These are phyloP conservation scores for Verticillium tricorpus DNA, from an alignment of 2,329 filamentous ascomycete species.

Conservation along the genomic window DNA sequence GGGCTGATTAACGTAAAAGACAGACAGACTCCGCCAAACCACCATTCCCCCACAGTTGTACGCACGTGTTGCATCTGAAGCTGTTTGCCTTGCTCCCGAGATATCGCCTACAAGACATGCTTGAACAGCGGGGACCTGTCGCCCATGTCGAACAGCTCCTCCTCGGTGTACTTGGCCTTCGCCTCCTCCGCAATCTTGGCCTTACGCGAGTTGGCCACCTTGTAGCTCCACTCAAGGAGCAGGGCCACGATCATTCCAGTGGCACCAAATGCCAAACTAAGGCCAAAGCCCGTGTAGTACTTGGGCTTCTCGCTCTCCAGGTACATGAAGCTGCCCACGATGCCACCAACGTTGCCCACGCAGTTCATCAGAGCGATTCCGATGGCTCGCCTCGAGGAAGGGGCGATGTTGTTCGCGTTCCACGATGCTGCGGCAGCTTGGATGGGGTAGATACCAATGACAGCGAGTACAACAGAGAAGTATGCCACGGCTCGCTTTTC, in stretches of 20 bases:
- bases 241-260: slow-evolving; percentile 22
- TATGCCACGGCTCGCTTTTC: slow-evolving; percentile 8
- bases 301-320: slow-evolving; percentile 32
- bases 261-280: slow-evolving; percentile 24
- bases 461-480: slow-evolving; percentile 11
- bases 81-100: background rate
- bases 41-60: too few relatives aligned
- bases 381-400: slow-evolving; percentile 17
- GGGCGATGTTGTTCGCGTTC: slow-evolving; percentile 19
- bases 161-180: slow-evolving; percentile 20
- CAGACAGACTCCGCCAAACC: too few relatives aligned
- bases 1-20: too few relatives aligned
- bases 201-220: slow-evolving; percentile 20
- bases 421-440: slow-evolving; percentile 11
- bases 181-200: slow-evolving; percentile 17
- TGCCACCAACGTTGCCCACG: slow-evolving; percentile 22
- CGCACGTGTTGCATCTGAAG: background rate
- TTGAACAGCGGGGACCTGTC: slow-evolving; percentile 21
- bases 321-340: slow-evolving; percentile 23
- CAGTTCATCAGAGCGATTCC: slow-evolving; percentile 24
- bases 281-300: slow-evolving; percentile 39
- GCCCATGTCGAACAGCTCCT: slow-evolving; percentile 25
- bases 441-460: slow-evolving; percentile 13
- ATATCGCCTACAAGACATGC: slow-evolving; percentile 8
- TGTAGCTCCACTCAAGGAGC: slow-evolving; percentile 23